A percentile compares a stretch with the other conserved stretches of the same genome.
phyloP scores from a whole-genome alignment of 169 alveolate genomes.

The Eimeria sp. region DNA sequence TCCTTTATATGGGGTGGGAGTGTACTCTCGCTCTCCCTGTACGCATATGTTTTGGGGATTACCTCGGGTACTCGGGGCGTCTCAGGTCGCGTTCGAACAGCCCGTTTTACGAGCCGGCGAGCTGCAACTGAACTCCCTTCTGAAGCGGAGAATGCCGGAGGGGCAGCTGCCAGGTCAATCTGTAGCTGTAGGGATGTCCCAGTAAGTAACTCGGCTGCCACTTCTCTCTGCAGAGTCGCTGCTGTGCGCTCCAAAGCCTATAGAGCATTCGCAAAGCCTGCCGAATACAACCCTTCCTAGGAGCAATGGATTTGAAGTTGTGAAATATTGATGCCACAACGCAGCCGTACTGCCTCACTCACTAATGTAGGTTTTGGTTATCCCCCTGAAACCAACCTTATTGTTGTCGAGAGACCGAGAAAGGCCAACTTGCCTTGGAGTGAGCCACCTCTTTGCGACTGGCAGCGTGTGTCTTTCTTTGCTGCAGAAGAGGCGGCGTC shows the following conservation, averaged over 20 bases:
- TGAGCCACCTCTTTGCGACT: conserved; percentile 31
- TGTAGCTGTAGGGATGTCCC: conserved; percentile 51
- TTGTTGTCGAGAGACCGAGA: background rate
- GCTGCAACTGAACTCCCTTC: conserved; percentile 63
- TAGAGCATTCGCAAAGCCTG: background rate
- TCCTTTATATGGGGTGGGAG: background rate
- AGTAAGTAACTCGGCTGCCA: conserved; percentile 45
- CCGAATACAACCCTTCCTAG: background rate
- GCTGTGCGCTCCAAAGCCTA: conserved; percentile 48
- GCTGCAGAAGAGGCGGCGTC: conserved; percentile 4
- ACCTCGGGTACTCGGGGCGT: conserved; percentile 71
- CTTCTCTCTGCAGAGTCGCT: conserved; percentile 48
- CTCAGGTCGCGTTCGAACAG: conserved; percentile 75
- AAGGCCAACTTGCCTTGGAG: conserved; percentile 42
- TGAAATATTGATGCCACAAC: background rate
- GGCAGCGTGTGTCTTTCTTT: conserved; percentile 34
- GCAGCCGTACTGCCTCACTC: background rate
- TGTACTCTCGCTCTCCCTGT: conserved; percentile 69
- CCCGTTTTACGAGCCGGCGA: conserved; percentile 21
- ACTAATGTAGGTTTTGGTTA: background rate
- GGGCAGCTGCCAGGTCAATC: conserved; percentile 56
- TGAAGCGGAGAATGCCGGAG: conserved; percentile 52
- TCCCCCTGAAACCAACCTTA: background rate
- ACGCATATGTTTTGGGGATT: background rate
- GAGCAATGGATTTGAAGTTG: background rate